Evolutionary conservation across 345 rosid species (phyloP).

Genomic region (Eucalyptus dawsonii): DNA sequence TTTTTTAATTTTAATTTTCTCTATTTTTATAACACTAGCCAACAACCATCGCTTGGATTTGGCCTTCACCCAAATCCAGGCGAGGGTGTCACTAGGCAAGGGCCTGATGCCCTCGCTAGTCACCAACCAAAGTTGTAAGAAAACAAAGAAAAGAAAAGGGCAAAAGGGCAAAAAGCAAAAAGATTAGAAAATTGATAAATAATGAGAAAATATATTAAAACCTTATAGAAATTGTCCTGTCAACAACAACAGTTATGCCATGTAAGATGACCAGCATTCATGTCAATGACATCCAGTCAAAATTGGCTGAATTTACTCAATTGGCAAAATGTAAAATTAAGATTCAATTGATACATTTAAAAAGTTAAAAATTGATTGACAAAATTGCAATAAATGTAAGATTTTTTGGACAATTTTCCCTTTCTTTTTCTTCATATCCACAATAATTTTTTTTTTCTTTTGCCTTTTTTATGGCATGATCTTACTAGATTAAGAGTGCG

Average conservation of each 20-base stretch:
- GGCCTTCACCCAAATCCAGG: too few relatives aligned
- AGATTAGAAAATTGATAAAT: too few relatives aligned
- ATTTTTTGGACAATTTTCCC: too few relatives aligned
- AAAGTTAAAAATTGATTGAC: fast-evolving
- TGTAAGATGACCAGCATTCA: fast-evolving
- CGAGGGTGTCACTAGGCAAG: neutral
- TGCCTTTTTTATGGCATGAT: neutral
- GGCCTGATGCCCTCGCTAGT: neutral
- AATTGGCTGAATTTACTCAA: fast-evolving
- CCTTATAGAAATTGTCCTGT: neutral
- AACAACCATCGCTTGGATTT: too few relatives aligned
- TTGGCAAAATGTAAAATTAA: too few relatives aligned
- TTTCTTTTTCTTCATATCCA: neutral
- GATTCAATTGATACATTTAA: too few relatives aligned
- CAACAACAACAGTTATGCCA: fast-evolving
- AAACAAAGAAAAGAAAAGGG: too few relatives aligned
- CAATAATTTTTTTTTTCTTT: neutral
- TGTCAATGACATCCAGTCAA: too few relatives aligned
- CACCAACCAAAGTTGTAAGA: too few relatives aligned
- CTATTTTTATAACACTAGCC: neutral
- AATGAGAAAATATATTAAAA: too few relatives aligned
- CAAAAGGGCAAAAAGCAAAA: too few relatives aligned
- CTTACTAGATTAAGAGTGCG: neutral
- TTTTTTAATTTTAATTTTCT: neutral
- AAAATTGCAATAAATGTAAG: too few relatives aligned